phyloP scores from a whole-genome alignment of 208 protist species.

The Trypanosoma platydactyli region DNA sequence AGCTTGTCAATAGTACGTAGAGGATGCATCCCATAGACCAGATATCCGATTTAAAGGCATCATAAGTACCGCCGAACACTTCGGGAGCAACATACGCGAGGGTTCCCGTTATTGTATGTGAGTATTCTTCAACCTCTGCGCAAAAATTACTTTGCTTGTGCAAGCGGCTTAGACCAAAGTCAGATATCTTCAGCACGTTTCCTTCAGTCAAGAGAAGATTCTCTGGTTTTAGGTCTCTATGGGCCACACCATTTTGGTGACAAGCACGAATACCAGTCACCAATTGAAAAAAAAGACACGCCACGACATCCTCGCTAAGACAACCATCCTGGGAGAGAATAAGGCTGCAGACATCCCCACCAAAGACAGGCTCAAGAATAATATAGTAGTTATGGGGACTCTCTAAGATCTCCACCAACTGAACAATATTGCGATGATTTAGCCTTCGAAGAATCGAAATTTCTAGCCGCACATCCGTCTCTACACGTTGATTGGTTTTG shows the following conservation, averaged over 20 bases:
- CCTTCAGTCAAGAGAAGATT: conserved; percentile 87
- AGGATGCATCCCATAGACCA: conserved; percentile 88
- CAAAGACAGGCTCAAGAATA: conserved; percentile 82
- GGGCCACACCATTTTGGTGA: conserved; percentile 84
- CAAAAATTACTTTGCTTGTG: conserved; percentile 71
- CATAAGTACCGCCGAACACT: conserved; percentile 74
- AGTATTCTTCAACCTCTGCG: conserved; percentile 61
- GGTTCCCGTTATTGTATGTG: conserved; percentile 76
- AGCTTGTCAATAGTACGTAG: conserved; percentile 77
- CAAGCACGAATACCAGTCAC: conserved; percentile 67
- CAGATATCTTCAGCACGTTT: conserved; percentile 81
- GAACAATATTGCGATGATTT: conserved; percentile 81
- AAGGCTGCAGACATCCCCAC: conserved; percentile 82
- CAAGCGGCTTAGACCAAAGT: conserved; percentile 88
- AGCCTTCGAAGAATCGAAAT: conserved; percentile 82
- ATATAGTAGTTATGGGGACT: conserved; percentile 89
- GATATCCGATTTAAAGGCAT: conserved; percentile 85
- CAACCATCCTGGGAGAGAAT: conserved; percentile 53
- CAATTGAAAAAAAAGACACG: conserved; percentile 73
- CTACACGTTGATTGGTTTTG: conserved; percentile 64
- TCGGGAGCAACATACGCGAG: conserved; percentile 83
- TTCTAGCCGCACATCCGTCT: conserved; percentile 74
- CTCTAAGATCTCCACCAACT: conserved; percentile 83
- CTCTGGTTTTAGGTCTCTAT: conserved; percentile 94
- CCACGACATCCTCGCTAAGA: conserved; percentile 64